A percentile compares a stretch with the other conserved stretches of the same genome.
These are phyloP conservation scores for Uronychia setigera DNA, from an alignment of 73 alveolate genomes.

Conservation along the genomic window DNA sequence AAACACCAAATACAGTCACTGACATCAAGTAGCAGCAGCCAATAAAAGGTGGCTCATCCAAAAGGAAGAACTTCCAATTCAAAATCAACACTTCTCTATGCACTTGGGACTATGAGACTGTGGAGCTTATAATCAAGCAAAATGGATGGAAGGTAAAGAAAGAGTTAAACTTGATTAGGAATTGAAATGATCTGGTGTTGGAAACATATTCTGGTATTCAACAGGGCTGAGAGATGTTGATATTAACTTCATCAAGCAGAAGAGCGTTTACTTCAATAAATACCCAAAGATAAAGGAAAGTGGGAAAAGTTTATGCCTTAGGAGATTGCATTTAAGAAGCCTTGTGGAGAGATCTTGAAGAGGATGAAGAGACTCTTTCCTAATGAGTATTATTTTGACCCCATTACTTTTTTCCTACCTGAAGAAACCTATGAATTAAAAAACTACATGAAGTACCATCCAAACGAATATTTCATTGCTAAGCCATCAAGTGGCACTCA, in stretches of 20 bases:
- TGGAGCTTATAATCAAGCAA: conserved; percentile 10
- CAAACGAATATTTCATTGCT: conserved; percentile 48
- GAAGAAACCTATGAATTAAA: conserved; percentile 54
- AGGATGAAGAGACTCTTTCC: conserved; percentile 18
- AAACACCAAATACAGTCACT: neutral
- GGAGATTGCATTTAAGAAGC: conserved; percentile 12
- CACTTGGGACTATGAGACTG: conserved; percentile 29
- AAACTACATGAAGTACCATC: conserved; percentile 9
- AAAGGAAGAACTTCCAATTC: neutral
- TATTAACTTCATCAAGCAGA: conserved; percentile 3
- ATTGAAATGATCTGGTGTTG: conserved; percentile 12
- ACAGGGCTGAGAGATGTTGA: conserved; percentile 23
- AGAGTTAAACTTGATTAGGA: conserved; percentile 2
- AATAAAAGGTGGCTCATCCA: too few species aligned
- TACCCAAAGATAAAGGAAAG: conserved; percentile 19
- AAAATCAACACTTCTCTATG: conserved; percentile 34
- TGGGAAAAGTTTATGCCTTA: neutral
- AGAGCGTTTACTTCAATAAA: conserved; percentile 23
- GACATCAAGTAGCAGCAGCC: neutral
- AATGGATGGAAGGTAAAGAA: conserved; percentile 21
- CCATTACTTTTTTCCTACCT: conserved; percentile 60
- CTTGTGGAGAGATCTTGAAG: neutral
- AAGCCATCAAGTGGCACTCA: conserved; percentile 79
- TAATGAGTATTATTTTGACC: conserved; percentile 62
- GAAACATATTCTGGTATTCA: conserved; percentile 36